Evolutionary conservation across 139 green algal genomes (phyloP).

Genomic region (Raphidocelis subcapitata): DNA sequence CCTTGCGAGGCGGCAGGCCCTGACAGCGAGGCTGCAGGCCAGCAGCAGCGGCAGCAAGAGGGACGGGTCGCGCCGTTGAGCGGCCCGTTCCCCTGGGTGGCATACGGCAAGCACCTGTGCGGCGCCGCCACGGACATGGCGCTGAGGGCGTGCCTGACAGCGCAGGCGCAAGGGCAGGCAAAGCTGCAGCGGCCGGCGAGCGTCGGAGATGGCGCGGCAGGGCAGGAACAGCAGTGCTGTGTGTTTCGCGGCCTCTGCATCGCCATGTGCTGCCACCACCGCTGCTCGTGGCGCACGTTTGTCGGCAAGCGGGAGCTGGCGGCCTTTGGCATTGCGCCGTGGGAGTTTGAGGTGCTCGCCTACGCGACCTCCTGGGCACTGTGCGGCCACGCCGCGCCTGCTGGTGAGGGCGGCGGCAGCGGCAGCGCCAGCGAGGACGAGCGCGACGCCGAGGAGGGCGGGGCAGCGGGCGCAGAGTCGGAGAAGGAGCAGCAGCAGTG

Average conservation of each 20-base stretch:
- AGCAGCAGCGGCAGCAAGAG: too few species aligned
- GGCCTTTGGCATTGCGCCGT: slow-evolving; percentile 35
- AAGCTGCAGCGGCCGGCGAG: not conserved
- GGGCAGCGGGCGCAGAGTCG: not conserved
- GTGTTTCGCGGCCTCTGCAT: slow-evolving; percentile 48
- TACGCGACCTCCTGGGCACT: slow-evolving; percentile 55
- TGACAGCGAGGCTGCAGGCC: too few species aligned
- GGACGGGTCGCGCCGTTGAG: too few species aligned
- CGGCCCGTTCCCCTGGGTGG: slow-evolving; percentile 42
- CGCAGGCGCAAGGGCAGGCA: not conserved
- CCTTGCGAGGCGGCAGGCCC: too few species aligned
- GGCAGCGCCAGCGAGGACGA: not conserved
- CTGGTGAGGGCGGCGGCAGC: not conserved
- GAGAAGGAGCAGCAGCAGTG: not conserved
- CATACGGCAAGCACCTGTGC: slow-evolving; percentile 75
- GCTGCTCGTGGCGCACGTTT: slow-evolving; percentile 68
- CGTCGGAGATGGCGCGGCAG: not conserved
- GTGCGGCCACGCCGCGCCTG: slow-evolving; percentile 9
- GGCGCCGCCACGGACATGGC: slow-evolving; percentile 73
- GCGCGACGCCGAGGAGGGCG: not conserved
- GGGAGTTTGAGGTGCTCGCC: slow-evolving; percentile 70
- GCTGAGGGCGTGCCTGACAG: slow-evolving; percentile 35
- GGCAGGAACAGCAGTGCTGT: not conserved
- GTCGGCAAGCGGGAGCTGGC: slow-evolving; percentile 46
- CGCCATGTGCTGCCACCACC: slow-evolving; percentile 79